Base-by-base conservation (phyloP, 805 yeast genomes). In the Yarrowia phangngaensis region DNA sequence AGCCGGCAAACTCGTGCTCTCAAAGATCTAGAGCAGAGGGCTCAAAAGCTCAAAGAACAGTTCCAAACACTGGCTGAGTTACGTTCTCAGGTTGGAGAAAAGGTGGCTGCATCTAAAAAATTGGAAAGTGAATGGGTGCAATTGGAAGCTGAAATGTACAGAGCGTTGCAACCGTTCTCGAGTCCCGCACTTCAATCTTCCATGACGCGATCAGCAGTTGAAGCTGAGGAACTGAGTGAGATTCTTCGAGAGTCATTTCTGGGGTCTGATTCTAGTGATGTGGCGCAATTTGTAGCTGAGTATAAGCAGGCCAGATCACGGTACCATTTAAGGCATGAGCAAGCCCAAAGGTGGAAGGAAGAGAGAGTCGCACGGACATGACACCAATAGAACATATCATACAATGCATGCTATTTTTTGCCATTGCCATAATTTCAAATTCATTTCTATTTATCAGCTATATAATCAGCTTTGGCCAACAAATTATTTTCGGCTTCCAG, bases 251-350 rank as follows among this genome's bases (percentile, higher is more conserved):
- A 57, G 2, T 61, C 66, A 14, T 64, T 70, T 50, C 45, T 64
- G 11, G 57, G 54, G 4, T 35, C 47, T 30, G 63, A 60, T n/a
- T 17, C 51, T 1, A 38, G 28, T n/a, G 48, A 57, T 12, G 69
- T 67, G n/a, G 53, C 52, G 4, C 68, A 60, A 9, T 74, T 78
- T 56, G 62, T 79, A 11, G 55, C 58, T 12, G 59, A 60, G n/a
- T 79, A 74, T 58, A 60, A 66, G 38, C 53, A 53, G 2, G 68
- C 66, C 30, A 63, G 81, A 36, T 65, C 66, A 15, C 53, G 62
- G 20, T 76, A 66, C 56, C 75, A 78, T 58, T 34, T 70, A 34
- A 61, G 71, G 28, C 67, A 66, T 41, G 80, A 76, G 56, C 70
- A 75, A 55, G 56, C 74, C 38, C 66, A 66, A 28, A 67, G 80